These are phyloP conservation scores for Ophidiomyces ophidiicola DNA, from an alignment of 2,329 filamentous ascomycete species.

Conservation along the genomic window DNA sequence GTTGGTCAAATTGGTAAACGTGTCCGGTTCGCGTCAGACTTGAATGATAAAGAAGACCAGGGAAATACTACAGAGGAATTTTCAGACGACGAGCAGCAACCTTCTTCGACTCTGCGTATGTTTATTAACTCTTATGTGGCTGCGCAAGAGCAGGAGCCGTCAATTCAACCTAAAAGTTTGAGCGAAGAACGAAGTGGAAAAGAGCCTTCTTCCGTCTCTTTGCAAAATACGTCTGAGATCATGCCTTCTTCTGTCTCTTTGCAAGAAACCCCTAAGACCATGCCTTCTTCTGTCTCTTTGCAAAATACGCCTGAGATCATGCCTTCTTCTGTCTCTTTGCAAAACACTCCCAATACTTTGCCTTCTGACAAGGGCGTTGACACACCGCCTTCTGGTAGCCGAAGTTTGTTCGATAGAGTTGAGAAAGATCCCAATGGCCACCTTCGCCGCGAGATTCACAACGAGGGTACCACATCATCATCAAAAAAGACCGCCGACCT, in stretches of 20 bases:
- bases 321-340: background rate
- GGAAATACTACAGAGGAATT: conserved; percentile 13
- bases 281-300: conserved; percentile 6
- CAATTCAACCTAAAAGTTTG: background rate
- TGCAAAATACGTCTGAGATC: conserved; percentile 15
- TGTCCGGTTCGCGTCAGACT: background rate
- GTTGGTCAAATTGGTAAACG: conserved; percentile 8
- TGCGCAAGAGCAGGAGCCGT: conserved; percentile 5
- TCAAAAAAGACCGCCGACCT: conserved; percentile 4
- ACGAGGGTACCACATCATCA: conserved; percentile 8
- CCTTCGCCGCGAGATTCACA: conserved; percentile 17
- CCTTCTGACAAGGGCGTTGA: conserved; percentile 8
- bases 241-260: conserved; percentile 15
- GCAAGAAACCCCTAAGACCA: conserved; percentile 16
- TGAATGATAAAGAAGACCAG: conserved; percentile 6
- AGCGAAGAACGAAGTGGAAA: background rate
- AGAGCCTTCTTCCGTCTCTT: conserved; percentile 10
- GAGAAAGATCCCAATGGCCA: conserved; percentile 21
- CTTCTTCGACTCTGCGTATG: conserved; percentile 14
- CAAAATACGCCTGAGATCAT: conserved; percentile 15
- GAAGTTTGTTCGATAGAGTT: conserved; percentile 29
- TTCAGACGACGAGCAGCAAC: background rate
- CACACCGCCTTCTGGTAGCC: conserved; percentile 16
- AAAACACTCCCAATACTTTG: conserved; percentile 10
- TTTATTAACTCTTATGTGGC: conserved; percentile 17